A percentile compares a stretch with the other conserved stretches of the same genome.
Evolutionary conservation across 2,329 filamentous ascomycete species (phyloP).

Genomic region (Neophaeococcomyces mojaviensis): DNA sequence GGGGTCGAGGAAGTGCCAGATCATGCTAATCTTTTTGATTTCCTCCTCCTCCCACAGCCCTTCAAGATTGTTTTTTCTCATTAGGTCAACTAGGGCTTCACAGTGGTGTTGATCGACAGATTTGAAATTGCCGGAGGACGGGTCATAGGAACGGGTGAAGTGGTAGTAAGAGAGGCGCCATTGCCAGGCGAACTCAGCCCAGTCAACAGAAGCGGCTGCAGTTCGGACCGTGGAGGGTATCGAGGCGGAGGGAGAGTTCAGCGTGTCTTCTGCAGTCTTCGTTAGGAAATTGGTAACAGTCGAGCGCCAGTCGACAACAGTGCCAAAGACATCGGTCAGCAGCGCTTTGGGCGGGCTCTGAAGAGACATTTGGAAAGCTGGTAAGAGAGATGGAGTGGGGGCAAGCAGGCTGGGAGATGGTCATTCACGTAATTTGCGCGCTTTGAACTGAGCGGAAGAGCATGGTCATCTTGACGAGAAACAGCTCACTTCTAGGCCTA

Average conservation of each 20-base stretch:
- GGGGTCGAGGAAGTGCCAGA: constrained; percentile 65
- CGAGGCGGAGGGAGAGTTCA: constrained; percentile 39
- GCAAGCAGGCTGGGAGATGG: too few species aligned
- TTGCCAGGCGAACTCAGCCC: constrained; percentile 58
- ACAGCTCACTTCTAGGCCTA: too few species aligned
- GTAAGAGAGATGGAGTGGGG: too few species aligned
- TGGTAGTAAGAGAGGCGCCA: constrained; percentile 59
- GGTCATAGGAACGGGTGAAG: constrained; percentile 48
- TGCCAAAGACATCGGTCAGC: constrained; percentile 72
- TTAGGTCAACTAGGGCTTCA: constrained; percentile 52
- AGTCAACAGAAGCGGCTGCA: constrained; percentile 50
- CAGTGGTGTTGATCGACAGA: constrained; percentile 67
- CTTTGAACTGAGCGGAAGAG: too few species aligned
- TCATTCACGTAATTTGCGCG: too few species aligned
- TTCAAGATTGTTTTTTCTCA: constrained; percentile 48
- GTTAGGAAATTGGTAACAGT: constrained; percentile 56
- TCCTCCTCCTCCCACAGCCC: constrained; percentile 57
- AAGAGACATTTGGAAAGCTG: constrained; percentile 15
- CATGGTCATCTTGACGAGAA: too few species aligned
- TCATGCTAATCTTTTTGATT: constrained; percentile 54
- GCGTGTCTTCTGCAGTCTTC: constrained; percentile 40
- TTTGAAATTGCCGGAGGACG: constrained; percentile 45
- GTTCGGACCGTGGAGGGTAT: constrained; percentile 43
- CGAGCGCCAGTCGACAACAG: constrained; percentile 69
- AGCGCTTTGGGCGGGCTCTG: constrained; percentile 46